A percentile compares a stretch with the other conserved stretches of the same genome.
Conservation (phyloP, 805 yeast genomes). For the Candida morakotiae region DNA sequence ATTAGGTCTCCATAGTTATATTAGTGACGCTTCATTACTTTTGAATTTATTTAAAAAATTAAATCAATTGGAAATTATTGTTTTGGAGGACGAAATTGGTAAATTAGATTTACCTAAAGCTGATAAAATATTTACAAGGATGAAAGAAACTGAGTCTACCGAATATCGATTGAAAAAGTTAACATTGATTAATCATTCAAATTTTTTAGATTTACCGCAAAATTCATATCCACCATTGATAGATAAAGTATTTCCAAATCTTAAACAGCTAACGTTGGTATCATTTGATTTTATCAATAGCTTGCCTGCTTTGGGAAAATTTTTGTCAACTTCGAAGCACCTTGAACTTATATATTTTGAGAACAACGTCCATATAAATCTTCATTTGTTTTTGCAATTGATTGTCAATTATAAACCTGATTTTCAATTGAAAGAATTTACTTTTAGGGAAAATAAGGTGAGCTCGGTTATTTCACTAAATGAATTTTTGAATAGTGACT, state of each 20-base stretch:
- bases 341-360: constrained; percentile 26
- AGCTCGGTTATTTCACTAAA: constrained; percentile 19
- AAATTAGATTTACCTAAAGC: constrained; percentile 15
- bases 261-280: constrained; percentile 23
- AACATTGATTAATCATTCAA: constrained; percentile 25
- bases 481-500: constrained; percentile 21
- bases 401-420: constrained; percentile 24
- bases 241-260: constrained; percentile 15
- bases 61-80: constrained; percentile 19
- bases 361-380: constrained; percentile 25
- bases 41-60: constrained; percentile 22
- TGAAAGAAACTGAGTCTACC: constrained; percentile 1
- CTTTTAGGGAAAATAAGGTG: constrained; percentile 26
- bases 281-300: constrained; percentile 27
- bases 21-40: constrained; percentile 15
- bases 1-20: constrained; percentile 23
- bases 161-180: constrained; percentile 14
- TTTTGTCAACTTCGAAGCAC: constrained; percentile 15
- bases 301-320: constrained; percentile 24
- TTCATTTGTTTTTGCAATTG: constrained; percentile 24
- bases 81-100: constrained; percentile 15
- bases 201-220: constrained; percentile 12
- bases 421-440: constrained; percentile 21
- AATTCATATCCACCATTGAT: constrained; percentile 25
- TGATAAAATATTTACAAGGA: constrained; percentile 9